A percentile compares a stretch with the other conserved stretches of the same genome.
Conservation (phyloP, 2,329 filamentous ascomycete genomes). For the Trichoderma koningiopsis region DNA sequence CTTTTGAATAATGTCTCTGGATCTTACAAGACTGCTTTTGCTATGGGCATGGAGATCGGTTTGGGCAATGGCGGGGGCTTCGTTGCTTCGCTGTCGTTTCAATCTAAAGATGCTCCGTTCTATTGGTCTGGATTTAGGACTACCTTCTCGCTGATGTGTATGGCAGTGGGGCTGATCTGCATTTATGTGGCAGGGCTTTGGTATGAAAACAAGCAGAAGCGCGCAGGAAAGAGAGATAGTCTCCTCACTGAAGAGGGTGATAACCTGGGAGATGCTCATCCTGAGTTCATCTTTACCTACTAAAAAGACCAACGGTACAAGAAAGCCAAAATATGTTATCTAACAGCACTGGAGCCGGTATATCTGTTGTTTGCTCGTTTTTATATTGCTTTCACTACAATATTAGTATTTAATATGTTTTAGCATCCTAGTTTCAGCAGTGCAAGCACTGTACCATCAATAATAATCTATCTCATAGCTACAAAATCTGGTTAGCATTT, state of each 20-base stretch:
- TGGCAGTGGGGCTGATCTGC: slow-evolving; percentile 12
- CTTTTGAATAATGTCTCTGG: slow-evolving; percentile 17
- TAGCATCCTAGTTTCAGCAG: not conserved
- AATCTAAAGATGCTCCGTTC: not conserved
- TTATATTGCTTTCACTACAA: not conserved
- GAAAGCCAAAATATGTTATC: not conserved
- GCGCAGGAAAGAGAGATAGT: not conserved
- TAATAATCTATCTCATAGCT: not conserved
- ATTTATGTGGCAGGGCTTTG: slow-evolving; percentile 13
- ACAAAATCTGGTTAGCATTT: not conserved
- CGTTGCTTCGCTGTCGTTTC: slow-evolving; percentile 19
- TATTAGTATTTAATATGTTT: not conserved
- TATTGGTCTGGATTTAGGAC: slow-evolving; percentile 20
- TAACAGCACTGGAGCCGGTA: not conserved
- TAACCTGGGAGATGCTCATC: slow-evolving; percentile 19
- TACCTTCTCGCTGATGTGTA: slow-evolving; percentile 13
- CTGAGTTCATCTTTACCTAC: slow-evolving; percentile 19
- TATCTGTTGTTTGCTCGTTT: not conserved
- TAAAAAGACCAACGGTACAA: not conserved
- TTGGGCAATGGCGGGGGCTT: slow-evolving; percentile 18
- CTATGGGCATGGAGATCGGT: slow-evolving; percentile 23
- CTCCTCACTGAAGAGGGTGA: slow-evolving; percentile 13
- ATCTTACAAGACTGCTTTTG: slow-evolving; percentile 17
- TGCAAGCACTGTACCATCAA: not conserved
- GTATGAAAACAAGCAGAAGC: slow-evolving; percentile 17